Evolutionary conservation across 2,329 filamentous ascomycete genomes (phyloP).

Genomic region (Fusarium sp.): DNA sequence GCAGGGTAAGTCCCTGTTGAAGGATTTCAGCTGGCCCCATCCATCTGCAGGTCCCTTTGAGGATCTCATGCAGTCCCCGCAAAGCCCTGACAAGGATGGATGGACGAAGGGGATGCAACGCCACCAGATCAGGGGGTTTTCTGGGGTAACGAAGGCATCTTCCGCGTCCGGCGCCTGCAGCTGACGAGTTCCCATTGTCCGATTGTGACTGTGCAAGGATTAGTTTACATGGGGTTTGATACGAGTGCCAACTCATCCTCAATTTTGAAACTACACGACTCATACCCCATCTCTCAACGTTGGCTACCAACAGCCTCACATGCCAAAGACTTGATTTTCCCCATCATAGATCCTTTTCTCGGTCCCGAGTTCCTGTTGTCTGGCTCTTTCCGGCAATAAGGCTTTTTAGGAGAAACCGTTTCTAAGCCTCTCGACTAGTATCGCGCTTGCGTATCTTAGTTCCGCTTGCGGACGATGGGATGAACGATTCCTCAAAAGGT

Average conservation of each 20-base stretch:
- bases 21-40: not conserved
- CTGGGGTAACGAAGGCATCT: slow-evolving; percentile 9
- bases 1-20: not conserved
- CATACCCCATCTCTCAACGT: not conserved
- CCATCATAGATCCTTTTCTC: not conserved
- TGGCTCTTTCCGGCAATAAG: not conserved
- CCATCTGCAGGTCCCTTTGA: not conserved
- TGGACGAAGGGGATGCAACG: slow-evolving; percentile 24
- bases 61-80: slow-evolving; percentile 13
- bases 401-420: not conserved
- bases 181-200: not conserved
- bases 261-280: not conserved
- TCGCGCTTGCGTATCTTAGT: not conserved
- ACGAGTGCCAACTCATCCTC: not conserved
- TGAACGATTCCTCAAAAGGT: not conserved
- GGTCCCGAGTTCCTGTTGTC: not conserved
- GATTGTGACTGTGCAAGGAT: not conserved
- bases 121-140: slow-evolving; percentile 8
- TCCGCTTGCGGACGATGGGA: slow-evolving; percentile 12
- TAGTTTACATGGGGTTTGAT: not conserved
- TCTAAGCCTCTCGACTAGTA: not conserved
- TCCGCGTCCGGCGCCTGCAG: not conserved
- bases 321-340: not conserved
- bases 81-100: slow-evolving; percentile 21
- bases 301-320: not conserved